A percentile compares a stretch with the other conserved stretches of the same genome.
Conservation (phyloP, 768 basidiomycete genomes). For the Russula foetens region DNA sequence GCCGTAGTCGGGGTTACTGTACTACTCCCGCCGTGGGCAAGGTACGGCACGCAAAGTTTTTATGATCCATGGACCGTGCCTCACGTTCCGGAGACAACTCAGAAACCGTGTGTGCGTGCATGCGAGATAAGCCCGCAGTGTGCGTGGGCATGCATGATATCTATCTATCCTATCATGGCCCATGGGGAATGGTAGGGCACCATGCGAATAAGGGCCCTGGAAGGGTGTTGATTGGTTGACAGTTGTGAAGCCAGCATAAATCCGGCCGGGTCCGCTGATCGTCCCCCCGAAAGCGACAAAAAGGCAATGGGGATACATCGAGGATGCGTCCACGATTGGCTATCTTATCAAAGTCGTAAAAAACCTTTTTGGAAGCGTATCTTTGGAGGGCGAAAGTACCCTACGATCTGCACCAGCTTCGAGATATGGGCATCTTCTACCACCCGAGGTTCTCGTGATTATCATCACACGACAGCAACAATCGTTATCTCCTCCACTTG, state of each 20-base stretch:
- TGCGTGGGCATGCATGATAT: background rate
- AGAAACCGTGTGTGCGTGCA: background rate
- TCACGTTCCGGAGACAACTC: background rate
- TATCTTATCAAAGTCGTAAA: background rate
- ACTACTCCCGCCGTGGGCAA: background rate
- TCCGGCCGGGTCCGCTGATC: conserved; percentile 10
- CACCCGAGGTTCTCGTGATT: background rate
- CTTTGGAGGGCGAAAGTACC: background rate
- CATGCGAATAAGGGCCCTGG: background rate
- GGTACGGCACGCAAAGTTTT: too few species aligned
- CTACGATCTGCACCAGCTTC: background rate
- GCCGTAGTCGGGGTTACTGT: too few species aligned
- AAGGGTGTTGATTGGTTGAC: background rate
- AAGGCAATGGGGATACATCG: background rate
- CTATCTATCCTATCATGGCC: background rate
- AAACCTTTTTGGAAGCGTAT: background rate
- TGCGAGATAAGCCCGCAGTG: background rate
- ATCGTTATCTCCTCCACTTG: background rate
- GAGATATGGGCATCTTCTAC: background rate
- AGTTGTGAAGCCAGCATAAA: background rate
- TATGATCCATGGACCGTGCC: background rate
- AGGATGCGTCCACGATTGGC: background rate
- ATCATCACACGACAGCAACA: background rate
- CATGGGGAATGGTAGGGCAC: background rate
- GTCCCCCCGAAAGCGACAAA: background rate